Conservation (phyloP, 2,329 filamentous ascomycete species). For the Colletotrichum lindemuthianum region DNA sequence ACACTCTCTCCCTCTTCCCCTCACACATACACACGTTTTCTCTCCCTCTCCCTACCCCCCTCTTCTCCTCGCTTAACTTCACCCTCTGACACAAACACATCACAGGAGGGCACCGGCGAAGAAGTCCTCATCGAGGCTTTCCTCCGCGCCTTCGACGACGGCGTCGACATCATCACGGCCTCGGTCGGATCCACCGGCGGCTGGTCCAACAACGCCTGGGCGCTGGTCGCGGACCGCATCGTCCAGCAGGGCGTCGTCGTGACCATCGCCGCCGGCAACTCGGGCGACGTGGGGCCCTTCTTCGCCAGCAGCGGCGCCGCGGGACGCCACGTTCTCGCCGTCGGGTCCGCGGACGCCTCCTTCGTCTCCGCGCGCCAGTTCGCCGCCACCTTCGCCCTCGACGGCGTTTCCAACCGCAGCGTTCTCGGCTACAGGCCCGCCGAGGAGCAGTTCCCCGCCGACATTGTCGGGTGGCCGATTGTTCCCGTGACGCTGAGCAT, state of each 20-base stretch:
- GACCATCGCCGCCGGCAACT: conserved; percentile 33
- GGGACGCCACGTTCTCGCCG: conserved; percentile 40
- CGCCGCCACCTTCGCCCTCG: conserved; percentile 39
- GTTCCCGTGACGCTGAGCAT: conserved; percentile 40
- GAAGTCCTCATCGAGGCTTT: conserved; percentile 34
- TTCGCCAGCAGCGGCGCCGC: conserved; percentile 40
- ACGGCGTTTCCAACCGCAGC: conserved; percentile 38
- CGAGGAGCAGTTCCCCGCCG: conserved; percentile 37
- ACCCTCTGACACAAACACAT: neutral
- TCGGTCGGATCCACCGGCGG: conserved; percentile 29
- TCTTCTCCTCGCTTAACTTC: neutral
- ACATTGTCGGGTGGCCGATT: conserved; percentile 40
- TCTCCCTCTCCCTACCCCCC: neutral
- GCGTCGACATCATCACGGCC: conserved; percentile 35
- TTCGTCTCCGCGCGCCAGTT: conserved; percentile 29
- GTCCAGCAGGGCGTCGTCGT: conserved; percentile 46
- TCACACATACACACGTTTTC: neutral
- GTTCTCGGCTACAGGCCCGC: conserved; percentile 40
- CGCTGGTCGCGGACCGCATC: conserved; percentile 51
- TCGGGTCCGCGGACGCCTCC: conserved; percentile 34
- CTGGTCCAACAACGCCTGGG: conserved; percentile 54
- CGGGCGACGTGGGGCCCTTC: conserved; percentile 39
- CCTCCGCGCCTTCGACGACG: conserved; percentile 31
- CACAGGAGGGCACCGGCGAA: conserved; percentile 23
- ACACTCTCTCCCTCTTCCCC: neutral